These are phyloP conservation scores for Leucoagaricus sp. DNA, from an alignment of 1,284 basidiomycete genomes.

Conservation along the genomic window DNA sequence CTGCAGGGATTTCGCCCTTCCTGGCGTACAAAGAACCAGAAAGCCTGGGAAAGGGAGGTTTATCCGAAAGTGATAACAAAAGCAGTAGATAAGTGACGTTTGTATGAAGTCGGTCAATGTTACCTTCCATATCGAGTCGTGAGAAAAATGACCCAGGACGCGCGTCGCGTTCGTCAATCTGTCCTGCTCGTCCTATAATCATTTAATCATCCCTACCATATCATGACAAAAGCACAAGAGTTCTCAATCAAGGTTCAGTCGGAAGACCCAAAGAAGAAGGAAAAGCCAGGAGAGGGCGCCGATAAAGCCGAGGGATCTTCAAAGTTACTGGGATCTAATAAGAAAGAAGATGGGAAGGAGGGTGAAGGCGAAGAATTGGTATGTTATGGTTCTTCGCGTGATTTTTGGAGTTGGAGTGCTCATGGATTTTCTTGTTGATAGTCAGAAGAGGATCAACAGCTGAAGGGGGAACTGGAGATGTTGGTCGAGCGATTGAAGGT, in stretches of 20 bases:
- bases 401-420: conserved; percentile 11
- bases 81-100: no score
- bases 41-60: no score
- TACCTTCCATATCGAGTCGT: conserved; percentile 16
- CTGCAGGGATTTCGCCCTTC: no score
- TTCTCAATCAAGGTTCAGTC: conserved; percentile 62
- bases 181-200: conserved; percentile 14
- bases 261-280: conserved; percentile 75
- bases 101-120: not conserved
- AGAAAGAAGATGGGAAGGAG: conserved; percentile 45
- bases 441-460: conserved; percentile 95
- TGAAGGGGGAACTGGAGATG: conserved; percentile 97
- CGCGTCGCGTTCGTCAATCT: conserved; percentile 42
- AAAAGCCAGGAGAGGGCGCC: conserved; percentile 65
- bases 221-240: conserved; percentile 60
- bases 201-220: conserved; percentile 17
- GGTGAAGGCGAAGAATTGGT: conserved; percentile 85
- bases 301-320: conserved; percentile 46
- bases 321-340: conserved; percentile 51
- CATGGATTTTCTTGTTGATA: conserved; percentile 30
- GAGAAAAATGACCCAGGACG: conserved; percentile 31
- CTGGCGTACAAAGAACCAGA: no score
- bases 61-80: no score
- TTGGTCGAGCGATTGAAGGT: conserved; percentile 94
- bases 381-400: conserved; percentile 32